phyloP scores from a whole-genome alignment of 495 filamentous ascomycete species.

The Aspergillus bertholletiae region DNA sequence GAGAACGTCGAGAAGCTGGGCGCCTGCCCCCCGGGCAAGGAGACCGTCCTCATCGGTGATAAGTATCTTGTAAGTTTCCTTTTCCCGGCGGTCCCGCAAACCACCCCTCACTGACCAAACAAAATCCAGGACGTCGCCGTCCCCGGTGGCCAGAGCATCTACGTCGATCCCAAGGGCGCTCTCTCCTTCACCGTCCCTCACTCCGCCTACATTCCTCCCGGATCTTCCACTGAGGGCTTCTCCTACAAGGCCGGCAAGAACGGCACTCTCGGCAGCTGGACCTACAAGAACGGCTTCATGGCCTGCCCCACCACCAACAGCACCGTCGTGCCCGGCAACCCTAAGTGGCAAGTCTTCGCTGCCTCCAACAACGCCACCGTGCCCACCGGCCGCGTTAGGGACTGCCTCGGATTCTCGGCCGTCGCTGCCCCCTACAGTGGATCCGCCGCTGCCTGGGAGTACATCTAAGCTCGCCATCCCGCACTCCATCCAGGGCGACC shows the following conservation, averaged over 20 bases:
- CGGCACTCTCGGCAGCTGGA: not conserved
- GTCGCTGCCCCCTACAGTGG: constrained; percentile 14
- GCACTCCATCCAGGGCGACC: no score
- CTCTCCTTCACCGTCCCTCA: constrained; percentile 60
- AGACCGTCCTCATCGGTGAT: constrained; percentile 38
- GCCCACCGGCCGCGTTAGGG: constrained; percentile 24
- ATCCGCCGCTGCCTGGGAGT: constrained; percentile 30
- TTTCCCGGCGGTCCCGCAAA: not conserved
- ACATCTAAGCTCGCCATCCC: constrained; percentile 26
- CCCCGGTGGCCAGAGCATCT: constrained; percentile 64
- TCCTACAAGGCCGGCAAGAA: constrained; percentile 15
- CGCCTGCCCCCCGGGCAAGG: constrained; percentile 40
- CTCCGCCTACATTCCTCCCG: constrained; percentile 52
- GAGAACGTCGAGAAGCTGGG: not conserved
- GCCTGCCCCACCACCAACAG: not conserved
- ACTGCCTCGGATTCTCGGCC: constrained; percentile 33
- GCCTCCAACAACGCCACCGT: constrained; percentile 30
- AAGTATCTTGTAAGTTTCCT: constrained; percentile 26
- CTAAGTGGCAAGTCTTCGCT: constrained; percentile 33
- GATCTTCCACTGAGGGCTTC: constrained; percentile 46
- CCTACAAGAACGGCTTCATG: not conserved
- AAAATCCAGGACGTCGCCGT: constrained; percentile 44
- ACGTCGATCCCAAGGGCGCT: constrained; percentile 52
- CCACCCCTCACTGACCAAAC: not conserved
- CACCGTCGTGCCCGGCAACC: not conserved